phyloP scores from a whole-genome alignment of 2,329 filamentous ascomycete species.

The Nigrospora oryzae region DNA sequence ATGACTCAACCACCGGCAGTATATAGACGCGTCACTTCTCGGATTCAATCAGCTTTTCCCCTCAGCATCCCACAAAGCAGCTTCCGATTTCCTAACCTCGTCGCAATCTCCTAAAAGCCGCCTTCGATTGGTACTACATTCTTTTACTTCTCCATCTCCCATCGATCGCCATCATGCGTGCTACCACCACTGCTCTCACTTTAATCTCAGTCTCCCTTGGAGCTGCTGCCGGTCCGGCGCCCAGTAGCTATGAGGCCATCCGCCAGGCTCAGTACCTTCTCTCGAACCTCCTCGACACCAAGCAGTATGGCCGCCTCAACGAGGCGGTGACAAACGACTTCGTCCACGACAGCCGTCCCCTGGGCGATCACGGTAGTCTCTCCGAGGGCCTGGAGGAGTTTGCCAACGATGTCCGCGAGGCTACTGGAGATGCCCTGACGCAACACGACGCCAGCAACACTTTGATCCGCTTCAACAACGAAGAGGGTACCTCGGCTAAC shows the following conservation, averaged over 20 bases:
- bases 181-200: no score
- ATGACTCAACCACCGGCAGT: no score
- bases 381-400: not conserved
- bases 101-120: no score
- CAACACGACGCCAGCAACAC: not conserved
- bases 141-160: no score
- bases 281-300: not conserved
- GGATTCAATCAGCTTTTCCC: no score
- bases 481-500: not conserved
- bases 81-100: no score
- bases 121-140: no score
- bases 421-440: not conserved
- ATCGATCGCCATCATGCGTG: no score
- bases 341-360: conserved; percentile 1
- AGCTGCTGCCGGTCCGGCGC: not conserved
- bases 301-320: not conserved
- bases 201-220: no score
- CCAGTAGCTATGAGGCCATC: not conserved
- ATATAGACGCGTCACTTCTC: no score
- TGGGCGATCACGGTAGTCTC: not conserved
- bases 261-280: not conserved
- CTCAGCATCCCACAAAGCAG: no score
- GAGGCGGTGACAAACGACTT: conserved; percentile 1
- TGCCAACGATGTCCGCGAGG: not conserved
- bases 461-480: not conserved